phyloP scores from a whole-genome alignment of 78 protist genomes.

The Dictyostelium purpureum region DNA sequence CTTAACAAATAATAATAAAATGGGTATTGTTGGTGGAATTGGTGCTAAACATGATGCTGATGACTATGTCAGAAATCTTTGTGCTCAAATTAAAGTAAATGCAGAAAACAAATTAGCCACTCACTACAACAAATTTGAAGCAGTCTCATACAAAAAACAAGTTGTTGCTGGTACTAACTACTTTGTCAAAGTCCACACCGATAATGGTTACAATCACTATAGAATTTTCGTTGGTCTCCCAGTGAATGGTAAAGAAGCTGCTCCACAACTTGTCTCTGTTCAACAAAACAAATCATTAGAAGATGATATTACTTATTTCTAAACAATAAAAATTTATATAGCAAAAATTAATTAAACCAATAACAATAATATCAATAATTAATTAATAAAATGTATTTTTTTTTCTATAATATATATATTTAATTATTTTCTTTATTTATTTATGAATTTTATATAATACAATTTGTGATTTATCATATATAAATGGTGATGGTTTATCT shows the following conservation, averaged over 20 bases:
- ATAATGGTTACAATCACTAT: background rate
- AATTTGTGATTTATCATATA: constrained; percentile 46
- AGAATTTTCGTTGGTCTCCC: background rate
- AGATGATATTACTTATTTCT: constrained; percentile 12
- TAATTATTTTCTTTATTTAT: background rate
- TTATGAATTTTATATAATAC: constrained; percentile 60
- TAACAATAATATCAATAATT: background rate
- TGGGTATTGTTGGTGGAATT: background rate
- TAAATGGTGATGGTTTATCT: constrained; percentile 27
- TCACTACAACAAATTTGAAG: background rate
- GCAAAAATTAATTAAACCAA: background rate
- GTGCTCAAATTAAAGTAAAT: background rate
- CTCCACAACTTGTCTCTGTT: background rate
- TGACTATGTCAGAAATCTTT: background rate
- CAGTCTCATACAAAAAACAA: constrained; percentile 15
- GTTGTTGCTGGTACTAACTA: constrained; percentile 49
- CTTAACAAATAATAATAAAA: background rate
- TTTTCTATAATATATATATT: background rate
- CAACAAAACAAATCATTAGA: constrained; percentile 5
- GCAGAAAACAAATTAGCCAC: background rate
- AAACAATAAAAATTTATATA: background rate
- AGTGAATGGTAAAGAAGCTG: too few relatives aligned
- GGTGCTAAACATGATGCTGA: background rate
- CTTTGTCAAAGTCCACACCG: constrained; percentile 36
- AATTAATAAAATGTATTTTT: background rate